Conservation (phyloP, 441 rosid genomes). For the Pelargonium exstipulatum region DNA sequence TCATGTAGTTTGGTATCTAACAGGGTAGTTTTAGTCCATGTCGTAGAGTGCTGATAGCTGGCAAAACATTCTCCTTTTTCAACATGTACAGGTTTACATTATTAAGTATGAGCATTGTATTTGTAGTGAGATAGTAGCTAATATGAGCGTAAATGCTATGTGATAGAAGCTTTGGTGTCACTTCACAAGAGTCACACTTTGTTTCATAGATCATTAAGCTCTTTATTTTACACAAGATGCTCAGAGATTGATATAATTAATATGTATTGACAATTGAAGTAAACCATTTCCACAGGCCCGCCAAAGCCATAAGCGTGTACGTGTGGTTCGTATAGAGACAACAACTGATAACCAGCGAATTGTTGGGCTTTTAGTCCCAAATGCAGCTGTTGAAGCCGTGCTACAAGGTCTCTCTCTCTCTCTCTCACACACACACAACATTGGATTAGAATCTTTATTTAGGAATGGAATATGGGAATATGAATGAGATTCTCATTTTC, state of each 20-base stretch:
- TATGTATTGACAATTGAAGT: background rate
- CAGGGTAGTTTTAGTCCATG: background rate
- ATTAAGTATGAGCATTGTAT: background rate
- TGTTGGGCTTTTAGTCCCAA: conserved; percentile 84
- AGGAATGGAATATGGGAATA: too few relatives aligned
- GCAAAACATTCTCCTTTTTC: background rate
- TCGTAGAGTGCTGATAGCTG: background rate
- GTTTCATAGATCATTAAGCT: too few relatives aligned
- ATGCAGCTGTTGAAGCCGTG: conserved; percentile 87
- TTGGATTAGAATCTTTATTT: too few relatives aligned
- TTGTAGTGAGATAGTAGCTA: background rate
- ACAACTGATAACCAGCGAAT: conserved; percentile 66
- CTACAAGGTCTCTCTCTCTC: conserved; percentile 63
- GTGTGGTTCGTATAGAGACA: conserved; percentile 84
- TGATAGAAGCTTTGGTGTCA: too few relatives aligned
- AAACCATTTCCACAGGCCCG: conserved; percentile 52
- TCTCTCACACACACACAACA: conserved; percentile 10
- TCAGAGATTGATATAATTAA: too few relatives aligned
- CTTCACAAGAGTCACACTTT: too few relatives aligned
- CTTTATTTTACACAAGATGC: too few relatives aligned
- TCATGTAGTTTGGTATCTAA: too few relatives aligned
- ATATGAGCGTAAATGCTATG: too few relatives aligned
- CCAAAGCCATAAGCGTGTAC: conserved; percentile 78
- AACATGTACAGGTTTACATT: background rate
- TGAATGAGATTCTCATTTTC: too few relatives aligned